Base-by-base conservation (phyloP, 164 flowering plant genomes). In the Liquidambar formosana region DNA sequence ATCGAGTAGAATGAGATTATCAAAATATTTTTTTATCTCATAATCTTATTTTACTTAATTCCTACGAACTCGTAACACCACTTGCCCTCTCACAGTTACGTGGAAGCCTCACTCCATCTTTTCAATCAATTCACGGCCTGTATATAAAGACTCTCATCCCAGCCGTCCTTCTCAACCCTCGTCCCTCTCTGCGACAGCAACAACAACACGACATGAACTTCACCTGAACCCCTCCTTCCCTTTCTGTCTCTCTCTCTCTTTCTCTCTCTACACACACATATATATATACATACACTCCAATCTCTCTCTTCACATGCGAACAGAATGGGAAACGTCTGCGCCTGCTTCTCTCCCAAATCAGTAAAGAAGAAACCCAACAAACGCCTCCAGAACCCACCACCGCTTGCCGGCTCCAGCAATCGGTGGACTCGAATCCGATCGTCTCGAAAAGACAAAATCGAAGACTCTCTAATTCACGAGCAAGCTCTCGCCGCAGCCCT, bases 401-500 rank as follows among this genome's bases (percentile, higher is more conserved):
- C 75, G 3, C 57, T 53, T 11, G 62, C 56, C 26, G 69, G 69
- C 21, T 61, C 82, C 27, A 85, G 91, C 74, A 77, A 66, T 58
- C 78, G 93, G 27, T 90, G 89, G 91, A 69, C 73, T 54, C 79
- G 87, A 70, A 76, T 76, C 48, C 84, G 92, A 69, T 85, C 92
- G 14, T 77, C 89, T 2, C 75, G 78, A 8, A 83, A 65, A 33
- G 83, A 83, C 41, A 84, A 77, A 69, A 25, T 75, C 53, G 91
- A 83, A 18, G 95, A 88, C 48, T 46, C 85, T 1, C n/a, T 84
- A 23, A 77, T 87, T 41, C 89, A 82, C 23, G 89, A 90, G 58
- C 94, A 81, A 54, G 95, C 92, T 3, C 63, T 88, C 16, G 92
- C 97, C 19, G 92, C 96, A 8, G 93, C 94, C 18, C 75, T 85